Conservation (phyloP, 176 grass and related monocot genomes). For the Oryza longistaminata region DNA sequence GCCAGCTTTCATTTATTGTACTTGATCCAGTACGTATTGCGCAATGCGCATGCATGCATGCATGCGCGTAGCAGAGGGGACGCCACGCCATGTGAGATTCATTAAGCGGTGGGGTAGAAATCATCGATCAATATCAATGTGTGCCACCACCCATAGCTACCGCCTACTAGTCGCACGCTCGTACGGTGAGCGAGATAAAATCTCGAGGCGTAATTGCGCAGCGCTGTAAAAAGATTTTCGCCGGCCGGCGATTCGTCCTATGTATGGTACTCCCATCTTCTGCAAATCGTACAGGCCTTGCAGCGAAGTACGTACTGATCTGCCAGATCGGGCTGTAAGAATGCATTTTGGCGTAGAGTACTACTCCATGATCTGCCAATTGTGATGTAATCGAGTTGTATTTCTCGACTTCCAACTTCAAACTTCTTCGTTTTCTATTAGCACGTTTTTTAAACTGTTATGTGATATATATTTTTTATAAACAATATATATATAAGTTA, state of each 20-base stretch:
- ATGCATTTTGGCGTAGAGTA: too few species aligned
- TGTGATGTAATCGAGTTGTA: too few species aligned
- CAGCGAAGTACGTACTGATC: not conserved
- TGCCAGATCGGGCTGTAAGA: too few species aligned
- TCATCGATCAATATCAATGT: not conserved
- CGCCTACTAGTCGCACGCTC: not conserved
- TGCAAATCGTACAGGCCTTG: not conserved
- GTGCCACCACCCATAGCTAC: not conserved
- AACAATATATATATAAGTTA: too few species aligned
- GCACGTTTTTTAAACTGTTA: too few species aligned
- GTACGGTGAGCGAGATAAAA: not conserved
- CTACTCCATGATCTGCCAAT: too few species aligned
- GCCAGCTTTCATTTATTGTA: conserved; percentile 21
- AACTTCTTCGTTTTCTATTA: too few species aligned
- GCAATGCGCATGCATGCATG: not conserved
- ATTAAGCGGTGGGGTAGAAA: conserved; percentile 39
- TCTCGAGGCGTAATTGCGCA: not conserved
- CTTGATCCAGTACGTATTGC: not conserved
- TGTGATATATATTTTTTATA: too few species aligned
- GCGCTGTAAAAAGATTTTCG: not conserved
- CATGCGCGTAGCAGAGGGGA: not conserved
- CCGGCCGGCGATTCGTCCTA: too few species aligned
- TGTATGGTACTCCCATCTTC: not conserved
- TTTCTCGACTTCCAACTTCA: too few species aligned
- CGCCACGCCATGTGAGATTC: conserved; percentile 45